A percentile compares a stretch with the other conserved stretches of the same genome.
Evolutionary conservation across 169 alveolate genomes (phyloP).

Genomic region (Plasmodium adleri): DNA sequence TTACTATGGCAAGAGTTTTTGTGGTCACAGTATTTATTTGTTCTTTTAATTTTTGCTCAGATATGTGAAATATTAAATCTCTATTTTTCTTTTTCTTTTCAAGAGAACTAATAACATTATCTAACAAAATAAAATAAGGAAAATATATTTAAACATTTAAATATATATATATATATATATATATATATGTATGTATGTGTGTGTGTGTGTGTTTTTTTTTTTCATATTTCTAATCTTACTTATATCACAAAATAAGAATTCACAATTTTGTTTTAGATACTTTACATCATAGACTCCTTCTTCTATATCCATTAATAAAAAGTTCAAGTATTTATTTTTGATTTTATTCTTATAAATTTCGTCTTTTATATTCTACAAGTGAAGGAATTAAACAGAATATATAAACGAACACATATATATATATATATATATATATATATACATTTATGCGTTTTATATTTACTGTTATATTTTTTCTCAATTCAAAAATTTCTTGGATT

Average conservation of each 20-base stretch:
- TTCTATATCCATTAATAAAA: constrained; percentile 50
- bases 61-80: constrained; percentile 21
- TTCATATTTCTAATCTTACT: constrained; percentile 22
- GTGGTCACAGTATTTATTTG: constrained; percentile 29
- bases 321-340: constrained; percentile 45
- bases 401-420: not conserved
- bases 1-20: constrained; percentile 39
- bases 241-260: constrained; percentile 44
- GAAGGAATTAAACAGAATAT: not conserved
- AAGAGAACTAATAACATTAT: constrained; percentile 54
- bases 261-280: constrained; percentile 57
- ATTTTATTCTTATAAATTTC: constrained; percentile 56
- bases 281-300: constrained; percentile 61
- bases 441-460: not conserved
- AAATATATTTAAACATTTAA: not conserved
- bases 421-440: not conserved
- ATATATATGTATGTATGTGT: not conserved
- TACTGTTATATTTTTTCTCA: constrained; percentile 49
- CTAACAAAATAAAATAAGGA: constrained; percentile 3
- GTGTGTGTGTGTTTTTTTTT: not conserved
- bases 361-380: constrained; percentile 24
- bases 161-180: not conserved
- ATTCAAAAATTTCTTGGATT: constrained; percentile 24
- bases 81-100: constrained; percentile 52
- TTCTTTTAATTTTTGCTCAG: constrained; percentile 43